Percentiles rank a stretch among this genome's conserved stretches.
phyloP scores from a whole-genome alignment of 2,329 filamentous ascomycete species.

The Paecilomyces sp. region DNA sequence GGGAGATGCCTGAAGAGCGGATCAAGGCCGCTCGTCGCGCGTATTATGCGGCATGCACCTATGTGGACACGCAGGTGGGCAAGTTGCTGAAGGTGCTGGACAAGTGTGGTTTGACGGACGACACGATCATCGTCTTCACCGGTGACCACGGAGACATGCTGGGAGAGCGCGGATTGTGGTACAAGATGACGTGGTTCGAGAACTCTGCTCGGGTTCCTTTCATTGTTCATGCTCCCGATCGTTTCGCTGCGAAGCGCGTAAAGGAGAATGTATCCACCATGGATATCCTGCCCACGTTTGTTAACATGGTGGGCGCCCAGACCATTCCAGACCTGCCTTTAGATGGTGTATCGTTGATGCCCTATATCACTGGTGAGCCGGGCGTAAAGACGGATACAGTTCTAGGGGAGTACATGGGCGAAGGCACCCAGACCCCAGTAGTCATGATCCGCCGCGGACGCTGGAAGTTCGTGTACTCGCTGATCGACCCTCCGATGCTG shows the following conservation, averaged over 20 bases:
- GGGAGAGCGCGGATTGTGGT: conserved; percentile 83
- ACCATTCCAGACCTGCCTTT: conserved; percentile 67
- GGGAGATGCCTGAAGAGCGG: conserved; percentile 76
- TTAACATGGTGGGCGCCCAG: conserved; percentile 69
- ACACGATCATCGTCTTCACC: conserved; percentile 88
- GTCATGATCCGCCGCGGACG: conserved; percentile 88
- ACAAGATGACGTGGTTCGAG: conserved; percentile 98
- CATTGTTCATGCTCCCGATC: conserved; percentile 71
- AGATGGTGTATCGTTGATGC: conserved; percentile 74
- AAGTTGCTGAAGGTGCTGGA: conserved; percentile 71
- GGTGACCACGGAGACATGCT: conserved; percentile 96
- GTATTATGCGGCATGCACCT: conserved; percentile 89
- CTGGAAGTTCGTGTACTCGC: conserved; percentile 88
- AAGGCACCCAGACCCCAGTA: conserved; percentile 79
- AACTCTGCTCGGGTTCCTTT: conserved; percentile 83
- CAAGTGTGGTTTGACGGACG: conserved; percentile 69
- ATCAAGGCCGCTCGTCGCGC: conserved; percentile 78
- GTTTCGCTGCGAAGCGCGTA: conserved; percentile 69
- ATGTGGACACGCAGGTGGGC: conserved; percentile 88
- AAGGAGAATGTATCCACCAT: conserved; percentile 82
- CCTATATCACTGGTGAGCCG: conserved; percentile 59
- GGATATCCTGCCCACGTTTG: conserved; percentile 82
- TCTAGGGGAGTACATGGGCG: conserved; percentile 92
- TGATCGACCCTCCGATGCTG: conserved; percentile 75
- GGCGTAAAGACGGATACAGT: conserved; percentile 65